Evolutionary conservation across 441 rosid genomes (phyloP).

Genomic region (Melastoma candidum): DNA sequence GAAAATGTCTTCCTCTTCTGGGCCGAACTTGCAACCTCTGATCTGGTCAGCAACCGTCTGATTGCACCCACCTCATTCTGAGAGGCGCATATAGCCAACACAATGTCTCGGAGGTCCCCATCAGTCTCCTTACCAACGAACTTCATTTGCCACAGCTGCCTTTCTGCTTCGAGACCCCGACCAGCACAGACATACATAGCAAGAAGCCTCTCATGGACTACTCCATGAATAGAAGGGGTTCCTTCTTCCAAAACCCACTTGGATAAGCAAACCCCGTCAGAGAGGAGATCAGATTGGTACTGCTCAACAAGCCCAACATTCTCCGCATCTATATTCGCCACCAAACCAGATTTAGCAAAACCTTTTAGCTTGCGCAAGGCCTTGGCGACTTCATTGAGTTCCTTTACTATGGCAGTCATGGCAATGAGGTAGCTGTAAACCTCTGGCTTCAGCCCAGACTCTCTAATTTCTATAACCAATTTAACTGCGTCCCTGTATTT

Average conservation of each 20-base stretch:
- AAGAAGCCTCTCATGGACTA: slow-evolving; percentile 73
- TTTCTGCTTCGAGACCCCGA: slow-evolving; percentile 72
- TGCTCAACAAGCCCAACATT: slow-evolving; percentile 43
- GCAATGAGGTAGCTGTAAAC: slow-evolving; percentile 73
- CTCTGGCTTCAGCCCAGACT: slow-evolving; percentile 74
- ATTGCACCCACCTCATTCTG: slow-evolving; percentile 50
- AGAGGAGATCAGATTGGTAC: slow-evolving; percentile 58
- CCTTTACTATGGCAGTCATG: slow-evolving; percentile 94
- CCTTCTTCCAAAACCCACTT: slow-evolving; percentile 66
- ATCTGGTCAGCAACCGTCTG: slow-evolving; percentile 47
- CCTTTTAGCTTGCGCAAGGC: slow-evolving; percentile 60
- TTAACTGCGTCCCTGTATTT: slow-evolving; percentile 57
- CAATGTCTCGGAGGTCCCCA: slow-evolving; percentile 63
- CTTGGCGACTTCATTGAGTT: slow-evolving; percentile 67
- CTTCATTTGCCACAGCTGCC: slow-evolving; percentile 86
- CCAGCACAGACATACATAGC: slow-evolving; percentile 85
- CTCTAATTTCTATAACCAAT: slow-evolving; percentile 50
- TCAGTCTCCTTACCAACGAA: slow-evolving; percentile 77
- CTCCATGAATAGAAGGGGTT: slow-evolving; percentile 40
- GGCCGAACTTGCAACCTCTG: slow-evolving; percentile 34
- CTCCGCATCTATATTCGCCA: slow-evolving; percentile 46
- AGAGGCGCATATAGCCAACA: slow-evolving; percentile 82
- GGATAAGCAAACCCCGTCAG: slow-evolving; percentile 49
- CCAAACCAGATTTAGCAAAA: slow-evolving; percentile 43
- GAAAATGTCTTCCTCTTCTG: slow-evolving; percentile 58